These are phyloP conservation scores for Fraxinus sp. DNA, from an alignment of 305 asterid species.

Conservation along the genomic window DNA sequence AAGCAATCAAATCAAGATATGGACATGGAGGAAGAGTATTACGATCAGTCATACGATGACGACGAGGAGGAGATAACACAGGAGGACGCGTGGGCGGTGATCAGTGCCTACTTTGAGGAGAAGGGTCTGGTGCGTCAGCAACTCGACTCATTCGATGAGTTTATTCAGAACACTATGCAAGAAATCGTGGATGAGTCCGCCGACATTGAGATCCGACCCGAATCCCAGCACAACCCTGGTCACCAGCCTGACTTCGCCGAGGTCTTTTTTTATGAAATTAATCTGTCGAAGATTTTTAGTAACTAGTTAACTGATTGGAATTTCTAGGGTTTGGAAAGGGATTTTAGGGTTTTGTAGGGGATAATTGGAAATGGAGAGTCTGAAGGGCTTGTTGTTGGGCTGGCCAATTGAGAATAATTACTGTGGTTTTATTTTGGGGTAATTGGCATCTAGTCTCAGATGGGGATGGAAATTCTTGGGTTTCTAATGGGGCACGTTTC, in stretches of 20 bases:
- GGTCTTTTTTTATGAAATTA: conserved; percentile 36
- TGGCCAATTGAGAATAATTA: background rate
- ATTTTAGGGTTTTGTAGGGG: conserved; percentile 7
- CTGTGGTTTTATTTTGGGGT: background rate
- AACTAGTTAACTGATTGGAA: background rate
- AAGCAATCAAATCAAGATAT: conserved; percentile 21
- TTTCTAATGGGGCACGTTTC: background rate
- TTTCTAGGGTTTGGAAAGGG: conserved; percentile 14
- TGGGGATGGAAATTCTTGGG: background rate
- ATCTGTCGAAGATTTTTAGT: background rate
- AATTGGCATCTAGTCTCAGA: background rate
- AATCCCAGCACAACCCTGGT: conserved; percentile 89
- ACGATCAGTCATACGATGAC: conserved; percentile 39
- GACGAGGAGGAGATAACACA: conserved; percentile 84
- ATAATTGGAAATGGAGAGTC: background rate
- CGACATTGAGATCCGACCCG: conserved; percentile 95
- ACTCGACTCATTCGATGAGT: conserved; percentile 93
- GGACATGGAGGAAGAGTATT: conserved; percentile 75
- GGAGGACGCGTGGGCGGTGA: conserved; percentile 98
- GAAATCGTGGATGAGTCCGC: conserved; percentile 95
- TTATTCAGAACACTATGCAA: conserved; percentile 95
- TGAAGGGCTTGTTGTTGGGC: background rate
- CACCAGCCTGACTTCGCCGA: conserved; percentile 84
- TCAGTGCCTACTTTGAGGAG: conserved; percentile 94
- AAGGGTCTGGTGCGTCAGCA: conserved; percentile 95